Evolutionary conservation across 2,329 filamentous ascomycete genomes (phyloP).

Genomic region (Pestalotiopsis sp.): DNA sequence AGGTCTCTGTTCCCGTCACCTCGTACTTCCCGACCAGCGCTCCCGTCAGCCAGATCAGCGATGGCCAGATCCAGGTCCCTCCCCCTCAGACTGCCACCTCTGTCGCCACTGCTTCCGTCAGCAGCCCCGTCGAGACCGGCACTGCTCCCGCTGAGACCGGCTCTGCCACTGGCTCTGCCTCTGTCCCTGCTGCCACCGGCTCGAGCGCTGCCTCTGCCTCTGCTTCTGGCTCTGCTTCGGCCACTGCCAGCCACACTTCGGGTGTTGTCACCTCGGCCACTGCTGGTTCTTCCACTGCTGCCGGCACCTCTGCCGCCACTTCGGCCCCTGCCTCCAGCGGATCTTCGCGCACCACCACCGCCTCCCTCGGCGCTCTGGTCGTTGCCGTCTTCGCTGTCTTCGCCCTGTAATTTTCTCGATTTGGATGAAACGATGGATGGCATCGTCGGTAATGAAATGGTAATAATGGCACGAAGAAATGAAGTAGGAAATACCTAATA

Average conservation of each 20-base stretch:
- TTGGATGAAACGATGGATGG: conserved; percentile 11
- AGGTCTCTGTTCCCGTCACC: conserved; percentile 17
- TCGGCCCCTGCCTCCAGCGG: conserved; percentile 31
- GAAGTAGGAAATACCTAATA: background rate
- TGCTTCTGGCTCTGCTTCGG: background rate
- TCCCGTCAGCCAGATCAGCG: conserved; percentile 45
- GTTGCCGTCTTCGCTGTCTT: conserved; percentile 35
- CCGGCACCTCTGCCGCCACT: conserved; percentile 21
- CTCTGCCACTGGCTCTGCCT: conserved; percentile 40
- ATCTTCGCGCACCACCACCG: conserved; percentile 32
- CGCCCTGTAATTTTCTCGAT: conserved; percentile 34
- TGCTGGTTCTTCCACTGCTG: conserved; percentile 16
- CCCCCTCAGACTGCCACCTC: conserved; percentile 26
- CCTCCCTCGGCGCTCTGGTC: conserved; percentile 37
- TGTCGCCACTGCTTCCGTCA: conserved; percentile 22
- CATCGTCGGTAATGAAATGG: conserved; percentile 9
- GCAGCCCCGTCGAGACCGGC: conserved; percentile 20
- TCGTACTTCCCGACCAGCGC: conserved; percentile 21
- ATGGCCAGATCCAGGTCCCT: conserved; percentile 54
- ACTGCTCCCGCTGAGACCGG: conserved; percentile 24
- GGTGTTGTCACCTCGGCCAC: conserved; percentile 1
- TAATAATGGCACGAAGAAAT: background rate
- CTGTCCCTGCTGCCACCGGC: conserved; percentile 13
- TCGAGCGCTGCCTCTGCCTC: conserved; percentile 10
- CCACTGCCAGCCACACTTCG: background rate